Base-by-base conservation (phyloP, 495 filamentous ascomycete genomes). In the Parathielavia hyrcaniae region DNA sequence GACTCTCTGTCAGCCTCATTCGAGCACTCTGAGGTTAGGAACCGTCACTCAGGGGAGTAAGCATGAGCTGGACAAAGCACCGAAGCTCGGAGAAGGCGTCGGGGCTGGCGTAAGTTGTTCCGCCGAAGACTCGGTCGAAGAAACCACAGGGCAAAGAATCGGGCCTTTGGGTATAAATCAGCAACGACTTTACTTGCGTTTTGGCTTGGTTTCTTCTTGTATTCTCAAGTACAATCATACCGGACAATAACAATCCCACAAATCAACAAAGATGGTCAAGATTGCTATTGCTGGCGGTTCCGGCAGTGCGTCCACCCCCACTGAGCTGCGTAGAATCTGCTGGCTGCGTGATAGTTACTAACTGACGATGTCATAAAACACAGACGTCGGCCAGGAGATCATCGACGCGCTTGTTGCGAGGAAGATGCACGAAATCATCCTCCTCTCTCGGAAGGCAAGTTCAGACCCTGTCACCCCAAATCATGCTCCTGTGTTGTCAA, bases 361-460 rank as follows among this genome's bases (percentile, higher is more conserved):
- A 4, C 26, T 5, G 34, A 19, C 54, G 30, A 61, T 23, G 11
- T 46, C 14, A 12, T 19, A 7, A 48, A 36, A 20, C 19, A 26
- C 57, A 83, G 81, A 79, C 50, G 73, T 84, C 51, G 77, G 72
- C 20, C 67, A 59, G 20, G 82, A 84, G 65, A 65, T 86, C 41
- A 69, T 82, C 53, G 80, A 84, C 61, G 77, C 61, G 1, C 73
- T 86, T 0, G 44, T 79, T 13, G 76, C 73, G 32, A 58, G 71
- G 2, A 70, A 71, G 40, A 82, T 78, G 55, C 82, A 84, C 48
- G 71, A 83, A 0, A 76, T 84, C 22, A 38, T 72, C 0, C 55
- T 82, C 30, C 60, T 84, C 1, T 72, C 68, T 32, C 71, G 81
- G 52, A 77, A 62, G 45, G 41, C 6, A 30, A 30, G 26, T 58